Base-by-base conservation (phyloP, 352 stramenopile species). In the Phytophthora ohioensis region DNA sequence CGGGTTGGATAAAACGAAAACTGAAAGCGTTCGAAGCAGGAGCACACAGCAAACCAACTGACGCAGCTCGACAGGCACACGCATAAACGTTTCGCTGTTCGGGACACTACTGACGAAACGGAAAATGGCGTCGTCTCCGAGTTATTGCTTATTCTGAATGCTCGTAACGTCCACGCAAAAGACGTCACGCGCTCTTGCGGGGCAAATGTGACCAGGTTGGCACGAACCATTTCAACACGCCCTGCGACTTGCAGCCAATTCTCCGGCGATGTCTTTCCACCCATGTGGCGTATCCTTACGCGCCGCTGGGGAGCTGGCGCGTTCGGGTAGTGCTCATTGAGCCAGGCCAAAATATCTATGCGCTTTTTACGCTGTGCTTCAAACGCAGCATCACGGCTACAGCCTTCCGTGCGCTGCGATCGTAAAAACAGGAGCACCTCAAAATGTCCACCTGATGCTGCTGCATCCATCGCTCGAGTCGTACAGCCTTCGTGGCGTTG, bases 321-420 rank as follows among this genome's bases (percentile, higher is more conserved):
- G 47, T 73, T 46, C 0, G 71, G 67, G 45, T 79, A 79, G 66
- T 71, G 52, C 45, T 78, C 70, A 43, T 57, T 55, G 42, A 81
- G 57, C 65, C 71, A 81, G 8, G 59, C 53, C 61, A 78, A 56
- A 58, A 81, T 69, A 42, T 71, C 36, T 3, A 59, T 42, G 46
- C 76, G 49, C 27, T 65, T 67, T 46, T 65, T 68, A 21, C 63
- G 56, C 36, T 67, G 56, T 0, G 74, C 74, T 51, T 67, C 74
- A 45, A 76, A 71, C 32, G 73, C 64, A 43, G 70, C 69, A 42
- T 73, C 60, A 15, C 63, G 67, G 45, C 63, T 73, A 57, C 71
- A 78, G 4, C 73, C 73, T 49, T 75, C 71, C 4, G 30, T 41
- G 7, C 67, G 52, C 17, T 67, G 51, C 10, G 63, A 67, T 53